Evolutionary conservation across 495 filamentous ascomycete genomes (phyloP), one percentile per base, ranked within the genome.

Genomic region (Podospora australis): DNA sequence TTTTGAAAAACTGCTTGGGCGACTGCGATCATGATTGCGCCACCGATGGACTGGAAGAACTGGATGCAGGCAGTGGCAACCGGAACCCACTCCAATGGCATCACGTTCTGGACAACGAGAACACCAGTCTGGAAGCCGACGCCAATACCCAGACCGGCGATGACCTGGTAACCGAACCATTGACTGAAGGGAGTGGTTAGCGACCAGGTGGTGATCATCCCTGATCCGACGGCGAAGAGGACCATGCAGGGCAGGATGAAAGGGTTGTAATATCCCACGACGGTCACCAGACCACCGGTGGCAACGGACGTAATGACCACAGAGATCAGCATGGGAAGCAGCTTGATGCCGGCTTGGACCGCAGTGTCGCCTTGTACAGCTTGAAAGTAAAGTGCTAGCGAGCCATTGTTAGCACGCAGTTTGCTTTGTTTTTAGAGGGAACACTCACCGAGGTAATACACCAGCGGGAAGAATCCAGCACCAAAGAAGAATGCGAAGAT

Each of bases 301-400:
- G 60, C 40, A 17, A 78, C 50, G 2, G 68, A 70, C 4, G 74
- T 70, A 28, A 90, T 46, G 32, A 87, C 81, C 2, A 83, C 73
- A 7, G 70, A 64, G 21, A 91, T 75, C 24, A 95, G 77, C 52
- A 87, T 71, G 0, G 90, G 90, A 5, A 95, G 69, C 16, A 83
- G 84, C 60, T 81, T 80, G 59, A 95, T 83, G 25, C 90, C 90
- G 2, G 87, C 89, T 39, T 81, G 68, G 13, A 82, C 78, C 16
- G 90, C 85, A 0, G 72, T 72, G 24, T 77, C 79, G 36, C 76
- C 78, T 56, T 90, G 82, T 69, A 95, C 81, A 16, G 86, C 86
- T 58, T 96, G 90, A 73, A 96, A 95, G 79, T 86, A 96, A 44
- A 92, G 80, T 0, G 90, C 68, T 70, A 49, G 1, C 6, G 14